Evolutionary conservation across 2,329 filamentous ascomycete genomes (phyloP).

Genomic region (Zymoseptoria crescenta): DNA sequence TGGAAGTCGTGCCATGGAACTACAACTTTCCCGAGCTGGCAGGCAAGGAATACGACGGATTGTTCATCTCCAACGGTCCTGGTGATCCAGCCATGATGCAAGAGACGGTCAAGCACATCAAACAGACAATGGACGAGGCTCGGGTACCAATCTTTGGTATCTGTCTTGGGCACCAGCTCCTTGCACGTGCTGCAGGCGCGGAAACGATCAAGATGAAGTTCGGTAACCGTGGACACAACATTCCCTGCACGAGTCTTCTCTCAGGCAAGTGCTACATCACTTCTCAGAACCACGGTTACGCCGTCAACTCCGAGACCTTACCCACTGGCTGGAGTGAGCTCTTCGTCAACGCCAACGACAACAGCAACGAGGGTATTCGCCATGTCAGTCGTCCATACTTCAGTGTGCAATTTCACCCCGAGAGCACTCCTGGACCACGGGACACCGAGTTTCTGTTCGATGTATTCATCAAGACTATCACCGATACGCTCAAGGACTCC

Average conservation of each 20-base stretch:
- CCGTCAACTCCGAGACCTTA: slow-evolving; percentile 73
- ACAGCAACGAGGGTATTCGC: slow-evolving; percentile 95
- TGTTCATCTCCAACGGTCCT: slow-evolving; percentile 96
- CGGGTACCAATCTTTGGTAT: slow-evolving; percentile 90
- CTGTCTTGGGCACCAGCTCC: slow-evolving; percentile 87
- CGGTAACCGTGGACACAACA: slow-evolving; percentile 97
- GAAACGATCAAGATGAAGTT: slow-evolving; percentile 96
- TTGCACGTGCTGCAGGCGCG: slow-evolving; percentile 80
- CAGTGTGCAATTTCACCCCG: slow-evolving; percentile 98
- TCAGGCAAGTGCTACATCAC: slow-evolving; percentile 98
- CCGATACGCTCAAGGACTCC: slow-evolving; percentile 59
- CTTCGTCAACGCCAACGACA: slow-evolving; percentile 96
- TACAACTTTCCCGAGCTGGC: slow-evolving; percentile 75
- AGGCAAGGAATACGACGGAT: slow-evolving; percentile 81
- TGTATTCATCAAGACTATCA: slow-evolving; percentile 84
- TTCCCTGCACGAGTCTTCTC: slow-evolving; percentile 91
- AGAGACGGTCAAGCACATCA: slow-evolving; percentile 70
- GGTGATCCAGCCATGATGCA: slow-evolving; percentile 86
- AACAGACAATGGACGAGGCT: slow-evolving; percentile 66
- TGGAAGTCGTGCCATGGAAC: slow-evolving; percentile 92
- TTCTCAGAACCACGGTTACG: slow-evolving; percentile 96
- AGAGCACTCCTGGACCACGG: slow-evolving; percentile 88
- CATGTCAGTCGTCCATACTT: slow-evolving; percentile 82
- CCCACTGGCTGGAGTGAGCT: slow-evolving; percentile 80
- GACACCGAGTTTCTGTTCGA: slow-evolving; percentile 97